These are phyloP conservation scores for Pyrus communis DNA, from an alignment of 306 rosid genomes.

Conservation along the genomic window DNA sequence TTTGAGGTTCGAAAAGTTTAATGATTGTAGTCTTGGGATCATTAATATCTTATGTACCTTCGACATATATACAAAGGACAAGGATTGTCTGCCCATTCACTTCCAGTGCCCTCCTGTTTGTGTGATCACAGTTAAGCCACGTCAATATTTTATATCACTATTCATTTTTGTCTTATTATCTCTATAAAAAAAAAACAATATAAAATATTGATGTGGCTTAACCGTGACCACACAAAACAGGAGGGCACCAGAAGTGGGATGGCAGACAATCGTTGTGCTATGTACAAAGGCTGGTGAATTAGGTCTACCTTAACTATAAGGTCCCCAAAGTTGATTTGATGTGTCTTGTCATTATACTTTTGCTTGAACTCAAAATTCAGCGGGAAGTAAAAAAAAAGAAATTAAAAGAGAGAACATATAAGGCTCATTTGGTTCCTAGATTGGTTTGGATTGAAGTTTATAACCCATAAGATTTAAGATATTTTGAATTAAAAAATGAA, in stretches of 20 bases:
- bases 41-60: constrained; percentile 6
- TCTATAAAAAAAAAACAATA: too few relatives aligned
- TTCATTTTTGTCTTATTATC: too few relatives aligned
- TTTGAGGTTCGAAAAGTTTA: background rate
- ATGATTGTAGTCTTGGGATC: background rate
- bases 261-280: background rate
- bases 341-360: background rate
- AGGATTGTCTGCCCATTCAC: too few relatives aligned
- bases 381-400: background rate
- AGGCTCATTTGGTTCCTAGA: too few relatives aligned
- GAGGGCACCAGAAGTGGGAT: too few relatives aligned
- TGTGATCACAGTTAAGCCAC: too few relatives aligned
- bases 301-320: constrained; percentile 21
- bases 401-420: background rate
- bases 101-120: too few relatives aligned
- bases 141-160: too few relatives aligned
- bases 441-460: background rate
- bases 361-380: background rate
- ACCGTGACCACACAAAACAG: too few relatives aligned
- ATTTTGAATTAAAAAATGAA: background rate
- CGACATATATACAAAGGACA: background rate
- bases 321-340: background rate
- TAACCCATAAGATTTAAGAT: background rate
- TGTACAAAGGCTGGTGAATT: constrained; percentile 19
- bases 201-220: too few relatives aligned